Percentiles rank a stretch among this genome's conserved stretches.
phyloP scores from a whole-genome alignment of 257 asterid species.

The Solanum bukasovii region DNA sequence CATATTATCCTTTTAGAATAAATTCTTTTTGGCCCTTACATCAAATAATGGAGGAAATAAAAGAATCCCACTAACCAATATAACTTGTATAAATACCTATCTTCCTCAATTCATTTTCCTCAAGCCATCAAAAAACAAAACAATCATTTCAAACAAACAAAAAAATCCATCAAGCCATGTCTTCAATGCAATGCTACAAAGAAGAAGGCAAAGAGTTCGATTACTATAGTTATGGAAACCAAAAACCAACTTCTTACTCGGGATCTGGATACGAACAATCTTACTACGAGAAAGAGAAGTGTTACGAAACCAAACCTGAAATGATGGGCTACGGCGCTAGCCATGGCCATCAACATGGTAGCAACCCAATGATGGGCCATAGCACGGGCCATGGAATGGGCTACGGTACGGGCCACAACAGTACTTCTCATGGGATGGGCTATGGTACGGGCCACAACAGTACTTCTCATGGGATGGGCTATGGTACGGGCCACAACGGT shows the following conservation, averaged over 20 bases:
- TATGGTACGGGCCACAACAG: not conserved
- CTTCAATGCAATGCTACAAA: not conserved
- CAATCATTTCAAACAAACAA: not conserved
- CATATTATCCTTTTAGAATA: not conserved
- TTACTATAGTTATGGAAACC: not conserved
- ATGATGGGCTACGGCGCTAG: not conserved
- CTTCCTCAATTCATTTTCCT: not conserved
- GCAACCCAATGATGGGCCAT: not conserved
- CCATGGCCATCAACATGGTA: not conserved
- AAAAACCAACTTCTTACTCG: not conserved
- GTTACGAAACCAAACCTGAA: not conserved
- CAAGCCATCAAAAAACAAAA: not conserved
- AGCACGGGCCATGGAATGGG: not conserved
- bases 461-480: not conserved
- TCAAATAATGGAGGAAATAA: not conserved
- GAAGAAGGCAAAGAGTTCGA: not conserved
- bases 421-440: not conserved
- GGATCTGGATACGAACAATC: not conserved
- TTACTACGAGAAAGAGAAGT: not conserved
- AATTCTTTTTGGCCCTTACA: not conserved
- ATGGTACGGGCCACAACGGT: not conserved
- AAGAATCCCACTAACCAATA: not conserved
- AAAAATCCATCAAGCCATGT: not conserved
- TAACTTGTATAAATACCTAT: not conserved
- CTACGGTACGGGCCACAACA: not conserved